Evolutionary conservation across 495 filamentous ascomycete species (phyloP).

Genomic region (Penicillium crystallinum): DNA sequence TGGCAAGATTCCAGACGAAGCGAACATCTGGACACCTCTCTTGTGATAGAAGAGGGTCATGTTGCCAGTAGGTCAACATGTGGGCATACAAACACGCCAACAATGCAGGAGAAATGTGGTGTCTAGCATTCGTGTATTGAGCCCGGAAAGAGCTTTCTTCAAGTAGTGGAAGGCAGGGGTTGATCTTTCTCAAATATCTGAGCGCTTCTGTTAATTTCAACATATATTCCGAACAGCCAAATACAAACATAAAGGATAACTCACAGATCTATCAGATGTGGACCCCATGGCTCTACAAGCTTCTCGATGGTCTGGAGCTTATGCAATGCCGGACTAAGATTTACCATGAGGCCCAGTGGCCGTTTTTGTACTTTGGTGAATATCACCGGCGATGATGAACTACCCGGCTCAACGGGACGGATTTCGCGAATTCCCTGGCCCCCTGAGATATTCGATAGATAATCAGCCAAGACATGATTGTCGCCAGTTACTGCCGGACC

Average conservation of each 20-base stretch:
- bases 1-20: slow-evolving; percentile 11
- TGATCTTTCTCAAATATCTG: slow-evolving; percentile 9
- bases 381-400: slow-evolving; percentile 3
- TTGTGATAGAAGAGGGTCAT: slow-evolving; percentile 3
- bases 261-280: slow-evolving; percentile 3
- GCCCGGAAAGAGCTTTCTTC: slow-evolving; percentile 4
- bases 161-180: slow-evolving; percentile 6
- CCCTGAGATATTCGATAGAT: slow-evolving; percentile 6
- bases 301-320: slow-evolving; percentile 13
- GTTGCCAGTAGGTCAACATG: slow-evolving; percentile 4
- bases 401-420: slow-evolving; percentile 4
- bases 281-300: slow-evolving; percentile 10
- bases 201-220: neutral
- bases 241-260: neutral
- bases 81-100: slow-evolving; percentile 8
- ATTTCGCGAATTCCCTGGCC: slow-evolving; percentile 9
- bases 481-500: slow-evolving; percentile 6
- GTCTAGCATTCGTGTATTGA: slow-evolving; percentile 8
- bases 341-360: slow-evolving; percentile 8
- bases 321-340: slow-evolving; percentile 8
- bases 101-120: slow-evolving; percentile 10
- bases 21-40: slow-evolving; percentile 8
- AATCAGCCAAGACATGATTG: slow-evolving; percentile 5
- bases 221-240: neutral
- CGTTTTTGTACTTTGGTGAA: slow-evolving; percentile 10